These are phyloP conservation scores for Lachnellula willkommii DNA, from an alignment of 2,329 filamentous ascomycete species.

Conservation along the genomic window DNA sequence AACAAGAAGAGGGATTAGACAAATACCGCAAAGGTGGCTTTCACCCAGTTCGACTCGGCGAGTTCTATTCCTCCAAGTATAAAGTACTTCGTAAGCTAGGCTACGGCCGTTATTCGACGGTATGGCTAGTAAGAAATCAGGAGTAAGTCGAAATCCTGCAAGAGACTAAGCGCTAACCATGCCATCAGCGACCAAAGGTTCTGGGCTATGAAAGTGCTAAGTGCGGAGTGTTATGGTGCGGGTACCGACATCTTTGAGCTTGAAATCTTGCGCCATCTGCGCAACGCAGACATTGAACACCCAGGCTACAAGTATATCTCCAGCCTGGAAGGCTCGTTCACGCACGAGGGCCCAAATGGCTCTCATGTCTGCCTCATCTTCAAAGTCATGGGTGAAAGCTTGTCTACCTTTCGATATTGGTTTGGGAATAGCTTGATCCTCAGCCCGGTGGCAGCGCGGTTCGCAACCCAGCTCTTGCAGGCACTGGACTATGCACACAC, in stretches of 20 bases:
- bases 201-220: not conserved
- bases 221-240: not conserved
- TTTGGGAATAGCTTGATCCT: too few relatives aligned
- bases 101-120: not conserved
- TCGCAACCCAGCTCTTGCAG: conserved; percentile 21
- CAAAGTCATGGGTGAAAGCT: conserved; percentile 21
- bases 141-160: not conserved
- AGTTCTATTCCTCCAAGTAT: not conserved
- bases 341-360: not conserved
- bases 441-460: too few relatives aligned
- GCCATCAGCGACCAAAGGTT: not conserved
- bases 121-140: not conserved
- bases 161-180: too few relatives aligned
- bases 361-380: not conserved
- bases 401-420: not conserved
- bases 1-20: not conserved
- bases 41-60: not conserved
- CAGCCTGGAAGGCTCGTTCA: not conserved
- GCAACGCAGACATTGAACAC: not conserved
- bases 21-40: not conserved
- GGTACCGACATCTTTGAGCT: not conserved
- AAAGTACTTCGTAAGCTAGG: not conserved
- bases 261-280: not conserved
- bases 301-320: not conserved
- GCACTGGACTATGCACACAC: conserved; percentile 27